Conservation (phyloP, 257 asterid genomes). For the Gentiana macrophylla region DNA sequence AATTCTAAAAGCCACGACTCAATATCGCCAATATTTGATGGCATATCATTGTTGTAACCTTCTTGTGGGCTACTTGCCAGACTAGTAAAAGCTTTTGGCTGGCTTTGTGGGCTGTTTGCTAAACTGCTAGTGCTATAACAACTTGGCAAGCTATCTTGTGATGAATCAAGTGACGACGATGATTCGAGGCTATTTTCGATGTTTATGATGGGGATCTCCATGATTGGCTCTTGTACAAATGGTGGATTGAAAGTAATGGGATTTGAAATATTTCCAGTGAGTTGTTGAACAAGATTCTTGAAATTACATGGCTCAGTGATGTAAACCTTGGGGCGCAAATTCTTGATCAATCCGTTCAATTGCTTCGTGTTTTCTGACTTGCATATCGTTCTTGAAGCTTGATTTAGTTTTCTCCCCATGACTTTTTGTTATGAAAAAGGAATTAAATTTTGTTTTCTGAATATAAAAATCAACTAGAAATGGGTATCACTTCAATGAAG, state of each 20-base stretch:
- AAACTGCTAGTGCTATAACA: too few relatives aligned
- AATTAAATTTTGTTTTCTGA: slow-evolving; percentile 1
- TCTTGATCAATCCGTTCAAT: slow-evolving; percentile 23
- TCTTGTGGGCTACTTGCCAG: background rate
- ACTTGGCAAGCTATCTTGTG: slow-evolving; percentile 9
- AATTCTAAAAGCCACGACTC: slow-evolving; percentile 45
- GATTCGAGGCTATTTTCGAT: slow-evolving; percentile 20
- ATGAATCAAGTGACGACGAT: slow-evolving; percentile 28
- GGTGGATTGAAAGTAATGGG: too few relatives aligned
- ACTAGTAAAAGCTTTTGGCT: slow-evolving; percentile 12
- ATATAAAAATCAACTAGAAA: slow-evolving; percentile 4
- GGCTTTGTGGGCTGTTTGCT: slow-evolving; percentile 22
- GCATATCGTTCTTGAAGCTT: slow-evolving; percentile 19
- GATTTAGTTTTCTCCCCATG: slow-evolving; percentile 34
- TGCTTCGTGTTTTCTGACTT: slow-evolving; percentile 25
- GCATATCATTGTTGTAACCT: slow-evolving; percentile 9
- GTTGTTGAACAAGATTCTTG: slow-evolving; percentile 47
- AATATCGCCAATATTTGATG: slow-evolving; percentile 21
- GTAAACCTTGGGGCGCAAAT: slow-evolving; percentile 36
- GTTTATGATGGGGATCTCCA: slow-evolving; percentile 2
- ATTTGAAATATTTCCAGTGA: slow-evolving; percentile 20
- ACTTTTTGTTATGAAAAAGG: background rate
- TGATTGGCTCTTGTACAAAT: slow-evolving; percentile 6
- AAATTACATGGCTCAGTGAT: slow-evolving; percentile 32
- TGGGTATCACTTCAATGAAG: slow-evolving; percentile 1